Conservation (phyloP, 495 filamentous ascomycete genomes). For the Durotheca rogersii region DNA sequence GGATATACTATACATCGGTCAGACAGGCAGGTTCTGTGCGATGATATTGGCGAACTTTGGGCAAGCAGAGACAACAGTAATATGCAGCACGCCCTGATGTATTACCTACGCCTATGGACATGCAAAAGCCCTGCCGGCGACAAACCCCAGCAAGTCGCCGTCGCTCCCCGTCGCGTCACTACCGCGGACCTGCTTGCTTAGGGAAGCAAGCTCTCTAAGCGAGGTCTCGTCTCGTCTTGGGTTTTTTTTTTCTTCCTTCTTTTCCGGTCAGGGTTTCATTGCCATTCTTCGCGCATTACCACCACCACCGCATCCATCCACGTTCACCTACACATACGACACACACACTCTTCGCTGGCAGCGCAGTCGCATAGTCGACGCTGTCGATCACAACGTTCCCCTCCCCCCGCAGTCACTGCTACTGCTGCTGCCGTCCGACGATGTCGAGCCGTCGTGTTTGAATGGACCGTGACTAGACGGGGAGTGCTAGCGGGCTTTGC, state of each 20-base stretch:
- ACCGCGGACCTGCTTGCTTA: constrained; percentile 1
- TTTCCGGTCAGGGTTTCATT: constrained; percentile 11
- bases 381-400: constrained; percentile 25
- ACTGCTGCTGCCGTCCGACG: no score
- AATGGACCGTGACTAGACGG: constrained; percentile 5
- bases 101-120: neutral
- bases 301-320: constrained; percentile 18
- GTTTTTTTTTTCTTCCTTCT: no score
- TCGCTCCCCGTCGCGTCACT: neutral
- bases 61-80: neutral
- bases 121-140: neutral
- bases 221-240: no score
- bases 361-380: constrained; percentile 13
- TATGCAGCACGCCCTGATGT: no score
- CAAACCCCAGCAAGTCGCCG: neutral
- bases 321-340: no score
- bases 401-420: constrained; percentile 17
- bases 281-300: constrained; percentile 13
- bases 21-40: no score
- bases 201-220: constrained; percentile 13
- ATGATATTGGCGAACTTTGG: no score
- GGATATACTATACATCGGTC: no score
- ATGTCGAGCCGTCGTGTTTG: constrained; percentile 22
- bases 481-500: constrained; percentile 20
- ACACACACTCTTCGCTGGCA: no score